Base-by-base conservation (phyloP, 495 filamentous ascomycete genomes). In the Arthonia radiata region DNA sequence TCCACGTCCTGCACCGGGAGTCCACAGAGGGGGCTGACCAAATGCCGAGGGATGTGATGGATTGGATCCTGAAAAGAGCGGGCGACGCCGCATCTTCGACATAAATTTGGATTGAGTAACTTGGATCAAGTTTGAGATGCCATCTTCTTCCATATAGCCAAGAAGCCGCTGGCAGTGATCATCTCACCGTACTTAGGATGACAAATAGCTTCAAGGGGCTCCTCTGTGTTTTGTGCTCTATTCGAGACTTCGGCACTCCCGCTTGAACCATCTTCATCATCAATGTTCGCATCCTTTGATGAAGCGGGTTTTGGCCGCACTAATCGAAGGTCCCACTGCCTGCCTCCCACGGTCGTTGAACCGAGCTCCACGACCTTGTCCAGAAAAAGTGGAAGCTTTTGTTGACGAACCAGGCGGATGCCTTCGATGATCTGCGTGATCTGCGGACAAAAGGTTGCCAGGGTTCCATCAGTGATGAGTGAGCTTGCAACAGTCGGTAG, bases 31-130 rank as follows among this genome's bases (percentile, higher is more conserved):
- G 27, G 52, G 51, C 25, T 86, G 73, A 39, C 60, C 59, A 17
- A 56, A 59, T 28, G 76, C n/a, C n/a, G n/a, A n/a, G n/a, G n/a
- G n/a, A 91, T 46, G 59, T 89, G 4, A 60, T 56, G 5, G 57
- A 67, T 25, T 91, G 76, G 74, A 67, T 90, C 29, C 42, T 82
- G 30, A n/a, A n/a, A n/a, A n/a, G n/a, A n/a, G n/a, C n/a, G n/a
- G n/a, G n/a, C n/a, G n/a, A n/a, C n/a, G n/a, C n/a, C n/a, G n/a
- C n/a, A n/a, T n/a, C n/a, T n/a, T n/a, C n/a, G n/a, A n/a, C n/a
- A n/a, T n/a, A n/a, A n/a, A n/a, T n/a, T n/a, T n/a, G n/a, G n/a
- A n/a, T n/a, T n/a, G n/a, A n/a, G n/a, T n/a, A n/a, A n/a, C n/a
- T n/a, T 36, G 25, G 17, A 12, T 30, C 7, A 17, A 13, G n/a